Evolutionary conservation across 495 filamentous ascomycete species (phyloP), one percentile per base, ranked within the genome.

Genomic region (Penicillium bialowiezense): DNA sequence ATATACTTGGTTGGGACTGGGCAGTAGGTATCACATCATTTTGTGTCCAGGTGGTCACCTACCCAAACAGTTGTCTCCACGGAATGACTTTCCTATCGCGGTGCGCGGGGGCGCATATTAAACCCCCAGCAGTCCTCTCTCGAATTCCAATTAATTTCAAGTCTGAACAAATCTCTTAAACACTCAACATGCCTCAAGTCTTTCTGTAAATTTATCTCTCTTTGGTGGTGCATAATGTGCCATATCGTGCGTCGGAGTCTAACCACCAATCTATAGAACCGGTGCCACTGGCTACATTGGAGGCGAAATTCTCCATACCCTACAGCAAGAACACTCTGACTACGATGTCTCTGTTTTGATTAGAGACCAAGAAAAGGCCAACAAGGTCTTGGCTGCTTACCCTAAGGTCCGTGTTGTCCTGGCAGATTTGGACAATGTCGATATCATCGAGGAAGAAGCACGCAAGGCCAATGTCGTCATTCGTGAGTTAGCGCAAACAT

Each of bases 231-330:
- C 9, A 1, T 7, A 1, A 26, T 10, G 28, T 29, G 1, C 7
- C n/a, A 6, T 29, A 17, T 8, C 8, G 3, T 26, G 23, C 23
- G 8, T 26, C 8, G 23, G 23, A 26, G 8, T 26, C 44, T 38
- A 37, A 36, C 23, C 31, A 33, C 13, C 12, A 12, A 24, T 37
- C 7, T 35, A 18, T 28, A 78, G 76, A 34, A 75, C 70, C 13
- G 79, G 82, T 38, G 71, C 66, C 9, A 83, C 71, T 52, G 85
- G 85, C 46, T 89, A 86, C 60, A 83, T 88, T 48, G 85, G 83
- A 20, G 84, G 87, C 23, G 83, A 88, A 54, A 72, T 70, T 24
- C 70, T 87, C 37, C 73, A 77, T 42, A 65, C 67, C 10, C 62
- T 88, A 13, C 52, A 64, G 21, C 59, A 74, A 9, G 64, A 75